phyloP scores from a whole-genome alignment of 352 stramenopile genomes.

The Blastocystis sp. region DNA sequence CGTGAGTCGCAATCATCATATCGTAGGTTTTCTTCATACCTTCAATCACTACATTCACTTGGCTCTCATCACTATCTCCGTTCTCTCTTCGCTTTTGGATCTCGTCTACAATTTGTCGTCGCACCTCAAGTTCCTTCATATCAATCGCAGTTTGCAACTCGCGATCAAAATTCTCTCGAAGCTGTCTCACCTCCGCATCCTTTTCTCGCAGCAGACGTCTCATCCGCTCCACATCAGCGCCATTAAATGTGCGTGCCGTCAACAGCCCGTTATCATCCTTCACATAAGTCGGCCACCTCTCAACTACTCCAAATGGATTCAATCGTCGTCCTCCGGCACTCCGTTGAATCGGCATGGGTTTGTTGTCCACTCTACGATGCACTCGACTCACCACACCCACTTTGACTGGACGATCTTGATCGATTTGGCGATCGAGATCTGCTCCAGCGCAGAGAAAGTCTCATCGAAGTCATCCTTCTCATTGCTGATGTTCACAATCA shows the following conservation, averaged over 20 bases:
- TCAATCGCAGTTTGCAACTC: background rate
- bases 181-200: background rate
- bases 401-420: constrained; percentile 35
- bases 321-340: constrained; percentile 12
- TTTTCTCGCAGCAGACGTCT: background rate
- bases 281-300: background rate
- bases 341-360: background rate
- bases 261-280: background rate
- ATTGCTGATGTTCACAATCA: constrained; percentile 49
- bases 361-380: constrained; percentile 2
- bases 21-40: background rate
- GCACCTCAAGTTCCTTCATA: background rate
- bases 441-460: constrained; percentile 18
- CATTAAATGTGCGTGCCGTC: background rate
- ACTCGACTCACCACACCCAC: background rate
- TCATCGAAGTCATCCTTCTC: constrained; percentile 32
- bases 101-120: background rate
- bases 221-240: background rate
- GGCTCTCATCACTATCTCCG: background rate
- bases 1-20: background rate
- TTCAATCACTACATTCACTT: background rate
- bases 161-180: background rate
- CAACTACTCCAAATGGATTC: background rate
- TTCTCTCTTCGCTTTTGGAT: background rate
- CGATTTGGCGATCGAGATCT: constrained; percentile 10